Evolutionary conservation across 805 yeast species (phyloP).

Genomic region (Candida michaelii): DNA sequence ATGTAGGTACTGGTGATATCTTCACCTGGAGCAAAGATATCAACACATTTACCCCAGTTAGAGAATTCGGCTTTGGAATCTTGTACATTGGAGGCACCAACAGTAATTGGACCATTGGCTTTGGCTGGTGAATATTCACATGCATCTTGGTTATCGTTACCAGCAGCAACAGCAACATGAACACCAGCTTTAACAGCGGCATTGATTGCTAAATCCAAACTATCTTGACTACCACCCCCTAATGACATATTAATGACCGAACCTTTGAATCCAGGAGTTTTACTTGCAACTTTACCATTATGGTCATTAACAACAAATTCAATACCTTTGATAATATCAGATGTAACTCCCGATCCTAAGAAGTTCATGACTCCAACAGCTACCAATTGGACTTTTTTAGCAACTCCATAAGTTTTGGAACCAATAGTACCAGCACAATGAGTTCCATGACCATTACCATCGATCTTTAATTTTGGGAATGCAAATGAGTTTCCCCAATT

Average conservation of each 20-base stretch:
- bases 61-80: slow-evolving; percentile 53
- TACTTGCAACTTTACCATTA: slow-evolving; percentile 23
- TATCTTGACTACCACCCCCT: slow-evolving; percentile 58
- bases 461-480: slow-evolving; percentile 42
- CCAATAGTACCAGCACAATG: slow-evolving; percentile 92
- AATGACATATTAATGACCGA: slow-evolving; percentile 63
- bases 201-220: slow-evolving; percentile 57
- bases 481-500: slow-evolving; percentile 46
- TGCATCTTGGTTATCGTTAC: slow-evolving; percentile 61
- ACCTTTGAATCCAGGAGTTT: slow-evolving; percentile 51
- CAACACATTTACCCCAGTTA: slow-evolving; percentile 54
- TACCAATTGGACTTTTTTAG: slow-evolving; percentile 53
- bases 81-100: slow-evolving; percentile 46
- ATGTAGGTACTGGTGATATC: slow-evolving; percentile 56
- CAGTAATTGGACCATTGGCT: slow-evolving; percentile 55
- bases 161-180: slow-evolving; percentile 64
- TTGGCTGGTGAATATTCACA: slow-evolving; percentile 61
- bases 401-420: slow-evolving; percentile 77
- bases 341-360: slow-evolving; percentile 39
- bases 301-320: slow-evolving; percentile 41
- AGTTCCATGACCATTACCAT: slow-evolving; percentile 86
- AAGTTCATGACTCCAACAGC: slow-evolving; percentile 43
- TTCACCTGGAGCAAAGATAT: slow-evolving; percentile 56
- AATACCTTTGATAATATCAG: slow-evolving; percentile 44
- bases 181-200: slow-evolving; percentile 58